Percentiles rank a stretch among this genome's conserved stretches.
Conservation (phyloP, 2,329 filamentous ascomycete genomes). For the Pyrenochaeta sp. region DNA sequence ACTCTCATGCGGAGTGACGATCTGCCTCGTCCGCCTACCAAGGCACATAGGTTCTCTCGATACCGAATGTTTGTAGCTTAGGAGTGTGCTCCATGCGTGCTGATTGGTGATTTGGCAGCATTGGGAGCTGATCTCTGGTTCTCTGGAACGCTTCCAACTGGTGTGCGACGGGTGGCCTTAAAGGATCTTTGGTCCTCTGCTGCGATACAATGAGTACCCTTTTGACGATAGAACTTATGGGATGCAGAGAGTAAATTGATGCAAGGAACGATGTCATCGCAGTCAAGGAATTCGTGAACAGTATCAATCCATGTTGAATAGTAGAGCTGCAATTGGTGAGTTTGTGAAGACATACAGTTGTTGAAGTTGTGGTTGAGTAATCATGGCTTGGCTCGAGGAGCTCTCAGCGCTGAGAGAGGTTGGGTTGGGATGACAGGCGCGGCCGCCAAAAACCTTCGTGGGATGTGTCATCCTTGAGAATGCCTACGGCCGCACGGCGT, state of each 20-base stretch:
- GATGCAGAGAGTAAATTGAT: no score
- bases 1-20: conserved; percentile 5
- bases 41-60: background rate
- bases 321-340: background rate
- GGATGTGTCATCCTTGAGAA: background rate
- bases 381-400: background rate
- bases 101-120: background rate
- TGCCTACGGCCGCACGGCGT: background rate
- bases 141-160: background rate
- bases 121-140: background rate
- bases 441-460: background rate
- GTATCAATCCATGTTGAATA: background rate
- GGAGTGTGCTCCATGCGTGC: background rate
- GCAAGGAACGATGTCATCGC: background rate
- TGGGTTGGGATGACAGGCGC: background rate
- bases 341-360: background rate
- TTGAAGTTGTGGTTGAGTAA: background rate
- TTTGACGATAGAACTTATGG: no score
- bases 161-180: background rate
- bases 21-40: conserved; percentile 6
- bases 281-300: background rate
- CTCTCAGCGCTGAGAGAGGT: background rate
- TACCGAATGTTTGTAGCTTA: background rate
- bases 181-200: background rate
- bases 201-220: no score